phyloP scores from a whole-genome alignment of 83 land plant genomes.

The Picea abies region DNA sequence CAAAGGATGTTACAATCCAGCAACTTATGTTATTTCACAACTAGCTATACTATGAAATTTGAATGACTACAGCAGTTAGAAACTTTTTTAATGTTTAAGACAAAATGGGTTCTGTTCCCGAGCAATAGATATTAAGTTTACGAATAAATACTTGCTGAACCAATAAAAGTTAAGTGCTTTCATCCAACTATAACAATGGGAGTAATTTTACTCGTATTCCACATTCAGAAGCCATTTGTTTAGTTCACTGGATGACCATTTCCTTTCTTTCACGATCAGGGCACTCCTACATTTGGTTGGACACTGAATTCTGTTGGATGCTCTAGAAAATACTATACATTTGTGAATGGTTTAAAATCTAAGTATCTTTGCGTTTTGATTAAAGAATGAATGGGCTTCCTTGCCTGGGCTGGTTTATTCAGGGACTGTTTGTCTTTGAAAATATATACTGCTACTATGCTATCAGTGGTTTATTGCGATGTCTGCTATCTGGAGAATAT shows the following conservation, averaged over 20 bases:
- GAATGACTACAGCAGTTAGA: too few species aligned
- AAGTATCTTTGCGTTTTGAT: background rate
- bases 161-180: background rate
- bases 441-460: slow-evolving; percentile 10
- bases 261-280: background rate
- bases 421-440: background rate
- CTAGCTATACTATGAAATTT: too few species aligned
- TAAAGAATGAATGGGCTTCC: background rate
- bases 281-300: slow-evolving; percentile 2
- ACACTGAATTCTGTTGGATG: background rate
- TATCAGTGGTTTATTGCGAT: background rate
- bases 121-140: background rate
- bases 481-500: background rate
- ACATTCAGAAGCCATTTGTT: background rate
- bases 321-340: background rate
- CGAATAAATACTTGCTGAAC: background rate
- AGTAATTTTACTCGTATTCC: background rate
- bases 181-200: background rate
- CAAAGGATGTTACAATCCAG: too few species aligned
- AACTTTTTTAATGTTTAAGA: too few species aligned
- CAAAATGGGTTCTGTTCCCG: background rate
- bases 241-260: background rate
- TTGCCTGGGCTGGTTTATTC: background rate
- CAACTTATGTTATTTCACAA: too few species aligned
- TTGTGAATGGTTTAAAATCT: background rate